Evolutionary conservation across 78 protist genomes (phyloP).

Genomic region (Planoprotostelium fungivorum): DNA sequence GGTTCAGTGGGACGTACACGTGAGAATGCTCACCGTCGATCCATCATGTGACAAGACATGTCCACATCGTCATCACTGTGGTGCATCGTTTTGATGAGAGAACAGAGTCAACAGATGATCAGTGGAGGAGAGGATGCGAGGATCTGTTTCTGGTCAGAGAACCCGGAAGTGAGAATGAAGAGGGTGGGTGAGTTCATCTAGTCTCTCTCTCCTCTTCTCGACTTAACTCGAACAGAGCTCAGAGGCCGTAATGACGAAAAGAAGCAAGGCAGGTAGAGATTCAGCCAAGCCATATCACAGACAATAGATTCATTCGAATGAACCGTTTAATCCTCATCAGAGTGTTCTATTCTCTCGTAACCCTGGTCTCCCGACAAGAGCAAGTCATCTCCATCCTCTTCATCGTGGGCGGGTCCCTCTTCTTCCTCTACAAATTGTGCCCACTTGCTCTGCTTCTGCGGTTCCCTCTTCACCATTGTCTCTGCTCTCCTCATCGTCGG

Average conservation of each 20-base stretch:
- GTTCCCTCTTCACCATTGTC: too few relatives aligned
- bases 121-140: not conserved
- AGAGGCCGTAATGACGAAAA: not conserved
- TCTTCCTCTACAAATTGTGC: too few relatives aligned
- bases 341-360: too few relatives aligned
- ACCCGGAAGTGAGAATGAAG: not conserved
- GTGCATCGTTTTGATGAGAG: not conserved
- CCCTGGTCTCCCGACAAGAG: too few relatives aligned
- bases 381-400: too few relatives aligned
- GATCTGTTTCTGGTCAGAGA: not conserved
- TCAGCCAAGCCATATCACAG: not conserved
- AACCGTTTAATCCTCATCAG: too few relatives aligned
- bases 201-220: not conserved
- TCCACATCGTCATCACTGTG: not conserved
- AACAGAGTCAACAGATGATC: not conserved
- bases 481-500: too few relatives aligned
- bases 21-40: not conserved
- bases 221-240: not conserved
- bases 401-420: too few relatives aligned
- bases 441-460: too few relatives aligned
- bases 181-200: not conserved
- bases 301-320: too few relatives aligned
- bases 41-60: not conserved
- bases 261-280: not conserved
- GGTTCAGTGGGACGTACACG: not conserved